Conservation (phyloP, 2,329 filamentous ascomycete genomes). For the Leptographium wingfieldii region DNA sequence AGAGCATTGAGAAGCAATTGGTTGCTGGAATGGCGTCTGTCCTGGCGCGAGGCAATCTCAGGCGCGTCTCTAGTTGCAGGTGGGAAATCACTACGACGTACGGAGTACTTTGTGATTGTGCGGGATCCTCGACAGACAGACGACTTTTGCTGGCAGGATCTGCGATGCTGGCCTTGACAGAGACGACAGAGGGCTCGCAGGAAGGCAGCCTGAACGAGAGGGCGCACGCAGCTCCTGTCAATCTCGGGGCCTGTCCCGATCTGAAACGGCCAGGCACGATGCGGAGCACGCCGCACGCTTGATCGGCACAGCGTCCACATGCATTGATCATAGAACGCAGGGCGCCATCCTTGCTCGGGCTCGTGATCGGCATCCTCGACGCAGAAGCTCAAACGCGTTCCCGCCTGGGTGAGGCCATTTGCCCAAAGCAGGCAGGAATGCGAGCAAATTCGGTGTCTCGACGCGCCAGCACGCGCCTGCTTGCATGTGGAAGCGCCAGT, state of each 20-base stretch:
- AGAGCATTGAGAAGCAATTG: too few relatives aligned
- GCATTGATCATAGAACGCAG: background rate
- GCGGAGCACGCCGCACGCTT: background rate
- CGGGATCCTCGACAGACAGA: background rate
- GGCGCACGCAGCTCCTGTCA: background rate
- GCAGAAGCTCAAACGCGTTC: conserved; percentile 1
- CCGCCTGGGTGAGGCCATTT: too few relatives aligned
- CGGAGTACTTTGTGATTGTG: too few relatives aligned
- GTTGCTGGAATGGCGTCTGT: background rate
- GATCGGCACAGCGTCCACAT: too few relatives aligned
- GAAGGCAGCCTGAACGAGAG: background rate
- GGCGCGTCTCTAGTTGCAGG: background rate
- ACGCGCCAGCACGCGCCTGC: background rate
- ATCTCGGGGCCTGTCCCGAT: background rate
- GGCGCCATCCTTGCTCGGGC: background rate
- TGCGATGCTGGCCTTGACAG: too few relatives aligned
- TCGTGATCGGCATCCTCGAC: conserved; percentile 4
- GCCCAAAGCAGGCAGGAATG: background rate
- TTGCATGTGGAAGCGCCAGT: background rate
- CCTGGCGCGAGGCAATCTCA: background rate
- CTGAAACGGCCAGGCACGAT: background rate
- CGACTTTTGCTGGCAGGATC: background rate
- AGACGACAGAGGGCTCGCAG: background rate
- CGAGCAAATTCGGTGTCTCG: background rate
- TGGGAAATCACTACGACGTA: too few relatives aligned